Evolutionary conservation across 2,329 filamentous ascomycete species (phyloP).

Genomic region (Colletotrichum noveboracense): DNA sequence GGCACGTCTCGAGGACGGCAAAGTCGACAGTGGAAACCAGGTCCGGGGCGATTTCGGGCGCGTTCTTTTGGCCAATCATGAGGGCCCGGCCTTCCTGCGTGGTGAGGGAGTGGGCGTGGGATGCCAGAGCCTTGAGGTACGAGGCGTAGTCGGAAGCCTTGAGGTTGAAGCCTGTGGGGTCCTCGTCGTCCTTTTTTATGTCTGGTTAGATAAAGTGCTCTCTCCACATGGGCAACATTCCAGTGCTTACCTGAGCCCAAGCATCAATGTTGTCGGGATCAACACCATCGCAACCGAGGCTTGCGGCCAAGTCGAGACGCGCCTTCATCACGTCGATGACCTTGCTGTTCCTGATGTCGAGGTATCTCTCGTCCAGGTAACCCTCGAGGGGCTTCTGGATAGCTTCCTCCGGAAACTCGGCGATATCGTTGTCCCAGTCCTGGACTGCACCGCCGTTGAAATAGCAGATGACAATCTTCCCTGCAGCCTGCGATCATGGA

Average conservation of each 20-base stretch:
- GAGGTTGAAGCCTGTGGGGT: constrained; percentile 34
- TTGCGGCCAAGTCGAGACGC: constrained; percentile 31
- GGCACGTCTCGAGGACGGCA: constrained; percentile 40
- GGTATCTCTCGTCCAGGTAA: constrained; percentile 33
- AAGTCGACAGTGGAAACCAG: constrained; percentile 34
- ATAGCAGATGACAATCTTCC: constrained; percentile 38
- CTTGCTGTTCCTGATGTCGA: constrained; percentile 29
- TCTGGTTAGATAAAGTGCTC: neutral
- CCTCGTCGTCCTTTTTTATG: constrained; percentile 22
- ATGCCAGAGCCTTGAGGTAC: constrained; percentile 33
- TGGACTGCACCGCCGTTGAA: constrained; percentile 37
- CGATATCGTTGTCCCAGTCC: constrained; percentile 27
- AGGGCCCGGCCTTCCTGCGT: constrained; percentile 25
- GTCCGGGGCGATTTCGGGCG: constrained; percentile 28
- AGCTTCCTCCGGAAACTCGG: constrained; percentile 26
- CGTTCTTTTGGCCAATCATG: constrained; percentile 40
- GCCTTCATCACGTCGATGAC: constrained; percentile 35
- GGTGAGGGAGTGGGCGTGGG: constrained; percentile 33
- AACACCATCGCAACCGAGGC: constrained; percentile 36
- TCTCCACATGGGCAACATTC: neutral
- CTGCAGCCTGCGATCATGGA: constrained; percentile 6
- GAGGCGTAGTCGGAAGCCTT: constrained; percentile 30
- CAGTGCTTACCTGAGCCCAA: constrained; percentile 25
- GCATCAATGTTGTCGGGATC: constrained; percentile 40
- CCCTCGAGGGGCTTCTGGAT: constrained; percentile 29